phyloP scores from a whole-genome alignment of 768 basidiomycete genomes.

The Termitomyces heimii region DNA sequence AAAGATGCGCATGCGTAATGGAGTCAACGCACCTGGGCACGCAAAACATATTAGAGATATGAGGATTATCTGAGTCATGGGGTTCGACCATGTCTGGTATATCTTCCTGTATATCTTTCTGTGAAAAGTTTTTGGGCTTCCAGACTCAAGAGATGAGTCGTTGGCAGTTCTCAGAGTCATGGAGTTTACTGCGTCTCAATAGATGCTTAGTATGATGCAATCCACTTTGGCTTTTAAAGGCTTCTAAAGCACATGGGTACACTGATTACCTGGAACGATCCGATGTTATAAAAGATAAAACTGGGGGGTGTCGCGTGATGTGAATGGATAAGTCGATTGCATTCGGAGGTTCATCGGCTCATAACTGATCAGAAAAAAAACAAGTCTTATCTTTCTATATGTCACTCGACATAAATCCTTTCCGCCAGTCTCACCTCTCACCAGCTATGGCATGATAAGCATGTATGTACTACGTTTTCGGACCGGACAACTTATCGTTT shows the following conservation, averaged over 20 bases:
- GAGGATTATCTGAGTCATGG: slow-evolving; percentile 22
- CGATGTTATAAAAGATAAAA: neutral
- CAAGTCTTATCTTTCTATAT: neutral
- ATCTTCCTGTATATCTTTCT: slow-evolving; percentile 10
- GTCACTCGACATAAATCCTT: too few relatives aligned
- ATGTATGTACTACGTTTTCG: neutral
- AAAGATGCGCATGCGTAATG: neutral
- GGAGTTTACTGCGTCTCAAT: neutral
- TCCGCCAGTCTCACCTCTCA: too few relatives aligned
- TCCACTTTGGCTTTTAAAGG: neutral
- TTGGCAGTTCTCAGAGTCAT: neutral
- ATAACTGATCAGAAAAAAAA: neutral
- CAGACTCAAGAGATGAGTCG: slow-evolving; percentile 2
- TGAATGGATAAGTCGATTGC: neutral
- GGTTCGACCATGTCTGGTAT: slow-evolving; percentile 16
- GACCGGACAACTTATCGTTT: neutral
- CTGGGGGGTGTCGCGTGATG: neutral
- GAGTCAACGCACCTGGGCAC: slow-evolving; percentile 17
- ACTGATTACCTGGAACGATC: neutral
- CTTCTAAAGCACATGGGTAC: neutral
- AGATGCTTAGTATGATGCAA: neutral
- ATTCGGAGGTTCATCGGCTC: neutral
- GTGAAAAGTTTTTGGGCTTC: neutral
- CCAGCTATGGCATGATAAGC: neutral
- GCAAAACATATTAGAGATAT: slow-evolving; percentile 23